These are phyloP conservation scores for Pseudocercospora vitis DNA, from an alignment of 2,329 filamentous ascomycete species.

Conservation along the genomic window DNA sequence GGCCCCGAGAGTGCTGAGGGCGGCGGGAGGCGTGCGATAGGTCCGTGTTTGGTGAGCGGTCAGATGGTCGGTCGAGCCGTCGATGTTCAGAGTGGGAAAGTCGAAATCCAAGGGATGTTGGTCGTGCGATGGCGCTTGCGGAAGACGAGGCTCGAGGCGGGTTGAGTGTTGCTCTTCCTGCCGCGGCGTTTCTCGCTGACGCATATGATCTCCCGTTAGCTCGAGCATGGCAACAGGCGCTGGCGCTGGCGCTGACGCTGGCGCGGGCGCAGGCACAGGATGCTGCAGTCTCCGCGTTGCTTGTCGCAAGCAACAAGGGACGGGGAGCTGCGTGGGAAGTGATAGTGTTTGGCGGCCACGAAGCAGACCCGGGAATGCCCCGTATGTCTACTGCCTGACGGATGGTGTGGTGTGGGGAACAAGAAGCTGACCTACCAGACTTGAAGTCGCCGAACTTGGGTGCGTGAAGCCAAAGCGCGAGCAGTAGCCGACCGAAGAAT, in stretches of 20 bases:
- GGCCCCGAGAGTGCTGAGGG: slow-evolving; percentile 32
- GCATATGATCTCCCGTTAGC: slow-evolving; percentile 21
- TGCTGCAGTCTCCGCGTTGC: too few relatives aligned
- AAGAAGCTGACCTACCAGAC: too few relatives aligned
- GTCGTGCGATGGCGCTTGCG: slow-evolving; percentile 4
- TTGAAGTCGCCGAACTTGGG: too few relatives aligned
- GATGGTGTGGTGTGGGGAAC: neutral
- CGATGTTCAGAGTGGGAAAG: slow-evolving; percentile 34
- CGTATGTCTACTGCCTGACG: neutral
- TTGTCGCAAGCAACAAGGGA: neutral
- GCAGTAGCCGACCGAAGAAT: too few relatives aligned
- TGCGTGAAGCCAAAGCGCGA: too few relatives aligned
- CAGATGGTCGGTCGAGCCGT: slow-evolving; percentile 34
- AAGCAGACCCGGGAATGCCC: neutral
- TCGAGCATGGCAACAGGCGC: neutral
- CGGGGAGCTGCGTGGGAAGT: neutral
- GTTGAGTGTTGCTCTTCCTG: neutral
- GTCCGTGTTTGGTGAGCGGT: slow-evolving; percentile 15
- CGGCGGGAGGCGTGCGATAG: slow-evolving; percentile 33
- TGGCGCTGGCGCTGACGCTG: neutral
- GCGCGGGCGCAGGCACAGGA: too few relatives aligned
- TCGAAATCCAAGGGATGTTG: slow-evolving; percentile 23
- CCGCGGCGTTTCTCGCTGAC: slow-evolving; percentile 11
- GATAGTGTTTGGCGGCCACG: neutral
- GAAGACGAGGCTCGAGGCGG: neutral